Conservation (phyloP, 345 rosid species). For the Gossypium raimondii region DNA sequence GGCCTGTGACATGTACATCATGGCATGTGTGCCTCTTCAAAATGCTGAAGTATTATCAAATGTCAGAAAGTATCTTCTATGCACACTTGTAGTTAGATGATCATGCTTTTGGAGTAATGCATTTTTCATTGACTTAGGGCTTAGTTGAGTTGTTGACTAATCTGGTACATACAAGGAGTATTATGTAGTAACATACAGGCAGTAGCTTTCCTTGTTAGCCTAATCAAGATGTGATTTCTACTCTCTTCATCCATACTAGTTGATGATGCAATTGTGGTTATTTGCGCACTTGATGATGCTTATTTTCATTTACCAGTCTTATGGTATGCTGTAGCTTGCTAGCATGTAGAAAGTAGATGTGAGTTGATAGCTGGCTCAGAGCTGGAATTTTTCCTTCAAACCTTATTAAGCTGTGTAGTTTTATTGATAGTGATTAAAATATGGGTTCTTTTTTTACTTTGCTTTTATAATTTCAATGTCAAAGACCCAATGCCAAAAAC, state of each 20-base stretch:
- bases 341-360: neutral
- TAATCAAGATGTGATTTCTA: neutral
- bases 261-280: neutral
- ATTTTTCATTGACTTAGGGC: neutral
- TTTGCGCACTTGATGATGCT: neutral
- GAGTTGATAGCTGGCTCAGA: neutral
- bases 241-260: neutral
- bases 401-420: neutral
- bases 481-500: neutral
- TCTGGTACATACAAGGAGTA: neutral
- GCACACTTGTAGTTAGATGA: neutral
- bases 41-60: neutral
- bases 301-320: neutral
- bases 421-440: neutral
- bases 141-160: neutral
- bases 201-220: neutral
- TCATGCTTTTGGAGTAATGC: neutral
- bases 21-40: neutral
- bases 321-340: neutral
- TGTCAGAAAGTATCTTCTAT: neutral
- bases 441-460: neutral
- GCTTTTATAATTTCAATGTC: neutral
- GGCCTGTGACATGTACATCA: neutral
- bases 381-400: slow-evolving; percentile 3
- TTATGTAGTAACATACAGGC: neutral